These are phyloP conservation scores for Ophiostoma australiae DNA, from an alignment of 2,329 filamentous ascomycete genomes.

Conservation along the genomic window DNA sequence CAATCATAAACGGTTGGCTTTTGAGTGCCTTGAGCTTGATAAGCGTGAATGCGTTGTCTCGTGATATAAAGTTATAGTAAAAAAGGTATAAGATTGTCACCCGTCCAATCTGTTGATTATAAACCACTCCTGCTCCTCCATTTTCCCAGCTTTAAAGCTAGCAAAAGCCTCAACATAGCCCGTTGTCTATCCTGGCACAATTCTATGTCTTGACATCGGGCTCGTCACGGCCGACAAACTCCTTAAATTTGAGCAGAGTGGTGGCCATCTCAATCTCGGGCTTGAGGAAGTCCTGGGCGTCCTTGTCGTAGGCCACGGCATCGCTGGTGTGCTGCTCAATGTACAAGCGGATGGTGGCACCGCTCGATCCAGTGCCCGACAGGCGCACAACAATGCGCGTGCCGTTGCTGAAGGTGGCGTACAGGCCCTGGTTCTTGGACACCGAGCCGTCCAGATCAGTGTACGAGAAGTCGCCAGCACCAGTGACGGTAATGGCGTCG, in stretches of 20 bases:
- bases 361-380: slow-evolving; percentile 90
- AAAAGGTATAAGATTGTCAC: background rate
- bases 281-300: slow-evolving; percentile 91
- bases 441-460: slow-evolving; percentile 97
- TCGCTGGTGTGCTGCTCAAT: slow-evolving; percentile 93
- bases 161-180: background rate
- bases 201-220: slow-evolving; percentile 90
- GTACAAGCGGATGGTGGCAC: slow-evolving; percentile 94
- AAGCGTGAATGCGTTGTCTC: slow-evolving; percentile 6
- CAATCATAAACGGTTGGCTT: background rate
- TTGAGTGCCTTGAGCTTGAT: background rate
- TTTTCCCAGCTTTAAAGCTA: background rate
- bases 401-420: slow-evolving; percentile 87
- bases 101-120: background rate
- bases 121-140: background rate
- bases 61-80: slow-evolving; percentile 10
- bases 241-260: slow-evolving; percentile 83
- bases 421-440: slow-evolving; percentile 92
- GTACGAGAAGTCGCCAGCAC: slow-evolving; percentile 96
- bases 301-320: slow-evolving; percentile 67
- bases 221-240: slow-evolving; percentile 85
- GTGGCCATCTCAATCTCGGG: slow-evolving; percentile 83
- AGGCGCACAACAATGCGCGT: slow-evolving; percentile 92
- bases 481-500: slow-evolving; percentile 50
- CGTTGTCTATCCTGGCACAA: background rate